phyloP scores from a whole-genome alignment of 768 basidiomycete genomes.

The Boletellus sp. region DNA sequence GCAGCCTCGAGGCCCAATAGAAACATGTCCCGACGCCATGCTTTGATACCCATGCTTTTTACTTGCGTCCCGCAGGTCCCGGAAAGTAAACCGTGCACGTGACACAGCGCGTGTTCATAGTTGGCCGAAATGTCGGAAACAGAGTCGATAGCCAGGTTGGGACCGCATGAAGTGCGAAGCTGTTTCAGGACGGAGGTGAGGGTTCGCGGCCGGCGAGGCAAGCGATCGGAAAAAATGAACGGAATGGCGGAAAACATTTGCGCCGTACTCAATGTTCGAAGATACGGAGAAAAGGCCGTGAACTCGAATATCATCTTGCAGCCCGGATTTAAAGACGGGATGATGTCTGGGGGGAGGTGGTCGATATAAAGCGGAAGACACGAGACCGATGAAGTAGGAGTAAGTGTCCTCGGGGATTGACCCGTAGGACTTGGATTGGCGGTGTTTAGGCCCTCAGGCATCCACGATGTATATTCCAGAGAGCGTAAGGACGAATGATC shows the following conservation, averaged over 20 bases:
- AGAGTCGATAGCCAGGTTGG: conserved; percentile 30
- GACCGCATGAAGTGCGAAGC: conserved; percentile 26
- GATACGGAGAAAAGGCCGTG: conserved; percentile 36
- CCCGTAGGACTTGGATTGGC: conserved; percentile 7
- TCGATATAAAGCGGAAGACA: conserved; percentile 24
- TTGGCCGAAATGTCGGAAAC: conserved; percentile 40
- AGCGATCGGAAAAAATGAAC: conserved; percentile 35
- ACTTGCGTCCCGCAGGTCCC: conserved; percentile 10
- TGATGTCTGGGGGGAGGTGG: conserved; percentile 5
- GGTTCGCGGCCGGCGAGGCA: conserved; percentile 35
- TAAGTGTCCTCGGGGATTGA: conserved; percentile 7
- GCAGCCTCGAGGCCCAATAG: conserved; percentile 50
- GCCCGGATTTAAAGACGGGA: conserved; percentile 16
- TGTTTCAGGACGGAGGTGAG: conserved; percentile 38
- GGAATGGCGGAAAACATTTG: conserved; percentile 45
- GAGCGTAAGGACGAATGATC: not conserved
- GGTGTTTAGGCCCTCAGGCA: not conserved
- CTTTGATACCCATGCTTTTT: conserved; percentile 28
- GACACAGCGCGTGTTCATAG: conserved; percentile 20
- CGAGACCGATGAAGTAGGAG: conserved; percentile 4
- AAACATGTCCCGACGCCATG: conserved; percentile 48
- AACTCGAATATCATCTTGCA: conserved; percentile 31
- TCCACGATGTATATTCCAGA: not conserved
- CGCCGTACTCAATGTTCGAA: conserved; percentile 32
- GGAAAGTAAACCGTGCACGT: conserved; percentile 5